Percentiles rank a stretch among this genome's conserved stretches.
Conservation (phyloP, 768 basidiomycete species). For the Termitomyces sp. region DNA sequence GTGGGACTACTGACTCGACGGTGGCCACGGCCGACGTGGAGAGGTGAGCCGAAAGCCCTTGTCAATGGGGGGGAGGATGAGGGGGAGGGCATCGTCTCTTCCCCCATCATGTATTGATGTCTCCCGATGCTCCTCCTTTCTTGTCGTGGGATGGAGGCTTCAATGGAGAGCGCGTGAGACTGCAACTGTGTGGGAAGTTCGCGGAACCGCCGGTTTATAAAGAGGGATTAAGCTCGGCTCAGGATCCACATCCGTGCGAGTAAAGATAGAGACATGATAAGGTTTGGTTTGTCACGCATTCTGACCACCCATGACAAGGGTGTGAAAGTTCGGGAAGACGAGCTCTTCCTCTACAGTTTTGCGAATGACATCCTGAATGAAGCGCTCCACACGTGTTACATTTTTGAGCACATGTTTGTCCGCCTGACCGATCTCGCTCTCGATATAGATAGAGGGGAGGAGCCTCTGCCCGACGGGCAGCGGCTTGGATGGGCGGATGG, state of each 20-base stretch:
- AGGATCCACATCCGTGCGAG: background rate
- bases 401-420: constrained; percentile 97
- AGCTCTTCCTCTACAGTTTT: constrained; percentile 95
- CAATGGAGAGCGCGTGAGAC: background rate
- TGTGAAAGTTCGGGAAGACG: constrained; percentile 96
- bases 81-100: background rate
- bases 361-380: constrained; percentile 93
- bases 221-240: background rate
- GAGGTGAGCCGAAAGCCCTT: background rate
- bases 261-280: background rate
- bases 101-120: background rate
- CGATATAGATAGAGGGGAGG: constrained; percentile 84
- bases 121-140: background rate
- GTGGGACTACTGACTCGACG: background rate
- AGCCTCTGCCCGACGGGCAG: constrained; percentile 80
- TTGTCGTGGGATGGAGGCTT: background rate
- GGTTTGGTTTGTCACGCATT: constrained; percentile 5
- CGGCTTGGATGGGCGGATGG: constrained; percentile 54
- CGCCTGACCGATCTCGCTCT: constrained; percentile 94
- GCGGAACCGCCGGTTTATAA: background rate
- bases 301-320: constrained; percentile 39
- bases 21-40: background rate
- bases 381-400: constrained; percentile 91
- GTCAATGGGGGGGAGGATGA: background rate
- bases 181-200: constrained; percentile 2